phyloP scores from a whole-genome alignment of 2,329 filamentous ascomycete genomes.

The Ophiostoma novo-ulmi region DNA sequence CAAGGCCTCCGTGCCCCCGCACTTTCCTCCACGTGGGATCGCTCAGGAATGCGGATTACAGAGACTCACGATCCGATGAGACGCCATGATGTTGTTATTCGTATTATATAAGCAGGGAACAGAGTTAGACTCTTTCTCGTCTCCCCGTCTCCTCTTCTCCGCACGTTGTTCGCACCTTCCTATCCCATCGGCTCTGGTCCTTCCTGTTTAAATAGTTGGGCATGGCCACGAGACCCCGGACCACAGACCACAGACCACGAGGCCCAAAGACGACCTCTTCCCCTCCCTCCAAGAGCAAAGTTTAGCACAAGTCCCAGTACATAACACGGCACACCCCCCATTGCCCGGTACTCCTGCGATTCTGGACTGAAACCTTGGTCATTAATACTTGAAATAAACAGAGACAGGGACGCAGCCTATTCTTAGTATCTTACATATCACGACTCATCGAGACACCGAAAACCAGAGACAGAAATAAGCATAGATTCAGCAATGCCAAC shows the following conservation, averaged over 20 bases:
- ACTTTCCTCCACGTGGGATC: not conserved
- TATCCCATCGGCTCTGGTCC: not conserved
- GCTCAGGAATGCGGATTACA: not conserved
- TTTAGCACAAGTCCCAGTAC: not conserved
- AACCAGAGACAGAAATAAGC: not conserved
- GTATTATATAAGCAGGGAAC: not conserved
- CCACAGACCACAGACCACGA: not conserved
- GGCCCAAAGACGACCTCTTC: not conserved
- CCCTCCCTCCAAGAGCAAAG: not conserved
- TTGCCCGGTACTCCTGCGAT: not conserved
- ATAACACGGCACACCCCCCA: not conserved
- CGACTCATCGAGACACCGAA: not conserved
- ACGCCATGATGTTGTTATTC: not conserved
- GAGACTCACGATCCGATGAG: constrained; percentile 9
- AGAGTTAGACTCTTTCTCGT: not conserved
- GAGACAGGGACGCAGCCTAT: not conserved
- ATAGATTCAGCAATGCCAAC: not conserved
- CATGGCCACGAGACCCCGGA: not conserved
- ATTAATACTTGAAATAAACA: not conserved
- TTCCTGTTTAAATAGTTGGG: not conserved
- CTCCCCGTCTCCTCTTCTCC: not conserved
- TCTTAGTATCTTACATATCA: not conserved
- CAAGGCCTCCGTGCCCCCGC: not conserved
- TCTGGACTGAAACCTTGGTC: not conserved
- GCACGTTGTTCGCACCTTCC: not conserved